Evolutionary conservation across 495 filamentous ascomycete genomes (phyloP).

Genomic region (Bathelium albidoporum): DNA sequence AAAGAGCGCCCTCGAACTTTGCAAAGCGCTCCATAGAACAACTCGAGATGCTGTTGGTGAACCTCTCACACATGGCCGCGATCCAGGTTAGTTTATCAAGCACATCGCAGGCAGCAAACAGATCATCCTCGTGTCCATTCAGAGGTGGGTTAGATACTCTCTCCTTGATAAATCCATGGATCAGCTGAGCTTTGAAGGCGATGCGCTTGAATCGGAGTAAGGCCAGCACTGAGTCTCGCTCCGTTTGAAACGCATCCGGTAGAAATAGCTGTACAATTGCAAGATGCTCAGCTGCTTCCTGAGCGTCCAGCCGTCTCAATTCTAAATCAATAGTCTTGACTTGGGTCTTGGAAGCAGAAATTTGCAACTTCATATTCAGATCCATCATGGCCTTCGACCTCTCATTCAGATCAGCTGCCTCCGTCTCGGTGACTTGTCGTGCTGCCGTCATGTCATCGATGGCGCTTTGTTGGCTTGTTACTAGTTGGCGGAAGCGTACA

Average conservation of each 20-base stretch:
- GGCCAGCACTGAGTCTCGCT: conserved; percentile 73
- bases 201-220: conserved; percentile 80
- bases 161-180: conserved; percentile 72
- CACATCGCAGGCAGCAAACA: conserved; percentile 66
- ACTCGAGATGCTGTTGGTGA: conserved; percentile 62
- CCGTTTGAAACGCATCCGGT: conserved; percentile 70
- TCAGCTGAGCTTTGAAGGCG: conserved; percentile 74
- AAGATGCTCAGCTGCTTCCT: conserved; percentile 81
- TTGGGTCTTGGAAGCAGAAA: conserved; percentile 79
- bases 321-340: conserved; percentile 90
- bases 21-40: conserved; percentile 70
- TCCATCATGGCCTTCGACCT: conserved; percentile 91
- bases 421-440: conserved; percentile 82
- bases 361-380: conserved; percentile 84
- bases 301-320: conserved; percentile 73
- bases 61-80: conserved; percentile 68
- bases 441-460: conserved; percentile 85
- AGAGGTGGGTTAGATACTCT: conserved; percentile 47
- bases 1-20: conserved; percentile 62
- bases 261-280: conserved; percentile 81
- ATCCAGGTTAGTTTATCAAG: conserved; percentile 83
- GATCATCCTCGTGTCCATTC: conserved; percentile 54
- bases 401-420: conserved; percentile 74
- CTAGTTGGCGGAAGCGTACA: conserved; percentile 75
- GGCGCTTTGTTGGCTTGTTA: conserved; percentile 74